Percentiles rank a stretch among this genome's conserved stretches.
Conservation (phyloP, 176 grass and related monocot genomes). For the Puccinellia tenuiflora region DNA sequence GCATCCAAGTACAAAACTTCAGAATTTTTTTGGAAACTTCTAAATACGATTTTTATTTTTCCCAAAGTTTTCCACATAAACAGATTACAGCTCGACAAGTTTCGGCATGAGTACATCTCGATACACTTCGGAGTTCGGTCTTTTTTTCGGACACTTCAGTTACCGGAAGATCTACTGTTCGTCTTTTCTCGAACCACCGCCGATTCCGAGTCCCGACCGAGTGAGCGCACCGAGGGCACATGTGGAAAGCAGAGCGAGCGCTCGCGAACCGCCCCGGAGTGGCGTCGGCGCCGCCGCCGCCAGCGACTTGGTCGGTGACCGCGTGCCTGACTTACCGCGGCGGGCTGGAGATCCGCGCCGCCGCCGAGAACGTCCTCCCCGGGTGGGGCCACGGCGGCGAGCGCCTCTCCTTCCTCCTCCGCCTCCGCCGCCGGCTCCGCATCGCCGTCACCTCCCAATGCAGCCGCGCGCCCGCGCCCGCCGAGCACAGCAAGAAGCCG, state of each 20-base stretch:
- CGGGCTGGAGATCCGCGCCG: constrained; percentile 49
- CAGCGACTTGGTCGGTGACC: constrained; percentile 51
- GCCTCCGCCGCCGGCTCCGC: constrained; percentile 48
- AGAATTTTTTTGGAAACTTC: too few species aligned
- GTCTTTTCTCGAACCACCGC: too few species aligned
- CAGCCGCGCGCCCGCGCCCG: not conserved
- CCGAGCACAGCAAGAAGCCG: not conserved
- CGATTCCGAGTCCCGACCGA: too few species aligned
- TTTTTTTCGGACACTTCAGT: too few species aligned
- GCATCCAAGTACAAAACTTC: too few species aligned
- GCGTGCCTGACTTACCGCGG: constrained; percentile 45
- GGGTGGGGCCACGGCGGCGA: constrained; percentile 55
- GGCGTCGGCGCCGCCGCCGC: not conserved
- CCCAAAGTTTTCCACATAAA: too few species aligned
- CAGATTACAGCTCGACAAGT: too few species aligned
- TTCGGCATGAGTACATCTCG: too few species aligned
- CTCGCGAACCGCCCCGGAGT: not conserved
- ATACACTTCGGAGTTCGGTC: too few species aligned
- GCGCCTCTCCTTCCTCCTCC: constrained; percentile 55
- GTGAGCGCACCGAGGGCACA: too few species aligned
- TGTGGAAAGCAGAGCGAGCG: not conserved
- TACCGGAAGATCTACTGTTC: too few species aligned
- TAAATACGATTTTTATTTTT: too few species aligned
- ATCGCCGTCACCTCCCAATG: constrained; percentile 18
- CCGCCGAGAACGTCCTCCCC: constrained; percentile 53